These are phyloP conservation scores for Paratinospora sagittata DNA, from an alignment of 164 flowering plant species.

Conservation along the genomic window DNA sequence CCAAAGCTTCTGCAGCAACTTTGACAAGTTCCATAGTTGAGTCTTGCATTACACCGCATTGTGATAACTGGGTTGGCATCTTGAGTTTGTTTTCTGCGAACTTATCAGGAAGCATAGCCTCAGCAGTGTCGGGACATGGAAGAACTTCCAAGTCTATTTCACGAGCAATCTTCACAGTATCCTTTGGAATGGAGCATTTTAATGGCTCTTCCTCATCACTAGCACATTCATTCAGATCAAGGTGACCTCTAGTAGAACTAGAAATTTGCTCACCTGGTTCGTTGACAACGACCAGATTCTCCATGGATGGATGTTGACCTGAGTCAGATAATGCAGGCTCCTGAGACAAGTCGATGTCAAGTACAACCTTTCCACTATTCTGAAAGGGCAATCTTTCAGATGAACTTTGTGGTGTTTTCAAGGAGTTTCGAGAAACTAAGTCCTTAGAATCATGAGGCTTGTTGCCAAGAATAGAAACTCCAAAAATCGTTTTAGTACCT, in stretches of 20 bases:
- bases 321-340: constrained; percentile 28
- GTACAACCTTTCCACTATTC: constrained; percentile 21
- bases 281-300: constrained; percentile 21
- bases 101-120: constrained; percentile 11
- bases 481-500: constrained; percentile 41
- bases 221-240: constrained; percentile 62
- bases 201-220: constrained; percentile 48
- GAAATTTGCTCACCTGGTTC: constrained; percentile 13
- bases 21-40: constrained; percentile 19
- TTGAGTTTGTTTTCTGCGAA: neutral
- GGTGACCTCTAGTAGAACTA: constrained; percentile 23
- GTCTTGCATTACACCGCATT: constrained; percentile 5
- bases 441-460: constrained; percentile 27
- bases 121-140: constrained; percentile 24
- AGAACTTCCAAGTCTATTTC: constrained; percentile 72
- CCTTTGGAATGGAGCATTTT: constrained; percentile 21
- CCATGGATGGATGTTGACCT: constrained; percentile 15
- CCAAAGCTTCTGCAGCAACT: constrained; percentile 52
- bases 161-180: constrained; percentile 20
- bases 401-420: constrained; percentile 13
- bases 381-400: constrained; percentile 19
- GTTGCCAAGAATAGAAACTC: constrained; percentile 55
- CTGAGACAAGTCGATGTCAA: constrained; percentile 53
- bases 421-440: constrained; percentile 19
- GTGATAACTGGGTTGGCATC: constrained; percentile 6